phyloP scores from a whole-genome alignment of 352 stramenopile genomes.

The Globisporangium nunn region DNA sequence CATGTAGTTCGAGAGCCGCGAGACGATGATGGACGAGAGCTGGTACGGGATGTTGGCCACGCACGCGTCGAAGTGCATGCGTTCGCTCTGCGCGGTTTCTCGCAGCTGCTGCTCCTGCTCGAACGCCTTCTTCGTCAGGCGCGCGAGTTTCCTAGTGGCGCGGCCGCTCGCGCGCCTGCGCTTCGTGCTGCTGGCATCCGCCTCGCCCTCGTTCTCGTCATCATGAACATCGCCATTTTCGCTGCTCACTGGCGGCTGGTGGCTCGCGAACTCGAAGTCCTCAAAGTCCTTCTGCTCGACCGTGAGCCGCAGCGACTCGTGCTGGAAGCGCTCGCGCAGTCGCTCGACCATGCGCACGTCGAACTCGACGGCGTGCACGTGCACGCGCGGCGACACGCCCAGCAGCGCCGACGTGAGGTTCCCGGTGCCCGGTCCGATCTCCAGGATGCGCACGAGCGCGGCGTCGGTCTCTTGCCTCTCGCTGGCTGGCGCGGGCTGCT shows the following conservation, averaged over 20 bases:
- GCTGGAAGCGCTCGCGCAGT: conserved; percentile 49
- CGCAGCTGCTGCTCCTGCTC: conserved; percentile 1
- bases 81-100: not conserved
- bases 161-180: conserved; percentile 10
- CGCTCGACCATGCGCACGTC: conserved; percentile 71
- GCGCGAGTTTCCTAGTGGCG: conserved; percentile 5
- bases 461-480: not conserved
- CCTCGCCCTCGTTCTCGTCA: conserved; percentile 1
- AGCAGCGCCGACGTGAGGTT: conserved; percentile 83
- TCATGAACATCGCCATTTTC: not conserved
- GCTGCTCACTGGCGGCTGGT: conserved; percentile 3
- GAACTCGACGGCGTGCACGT: conserved; percentile 68
- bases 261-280: conserved; percentile 29
- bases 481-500: conserved; percentile 8
- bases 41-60: conserved; percentile 88
- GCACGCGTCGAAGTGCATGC: conserved; percentile 48
- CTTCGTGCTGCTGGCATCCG: not conserved
- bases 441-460: conserved; percentile 45
- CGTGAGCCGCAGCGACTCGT: conserved; percentile 18
- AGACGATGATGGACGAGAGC: conserved; percentile 78
- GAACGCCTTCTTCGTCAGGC: conserved; percentile 7
- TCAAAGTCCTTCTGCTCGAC: conserved; percentile 41
- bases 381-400: conserved; percentile 28
- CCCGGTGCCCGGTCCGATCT: conserved; percentile 80
- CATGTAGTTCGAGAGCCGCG: conserved; percentile 67